phyloP scores from a whole-genome alignment of 2,329 filamentous ascomycete species.

The Diaporthe velutina region DNA sequence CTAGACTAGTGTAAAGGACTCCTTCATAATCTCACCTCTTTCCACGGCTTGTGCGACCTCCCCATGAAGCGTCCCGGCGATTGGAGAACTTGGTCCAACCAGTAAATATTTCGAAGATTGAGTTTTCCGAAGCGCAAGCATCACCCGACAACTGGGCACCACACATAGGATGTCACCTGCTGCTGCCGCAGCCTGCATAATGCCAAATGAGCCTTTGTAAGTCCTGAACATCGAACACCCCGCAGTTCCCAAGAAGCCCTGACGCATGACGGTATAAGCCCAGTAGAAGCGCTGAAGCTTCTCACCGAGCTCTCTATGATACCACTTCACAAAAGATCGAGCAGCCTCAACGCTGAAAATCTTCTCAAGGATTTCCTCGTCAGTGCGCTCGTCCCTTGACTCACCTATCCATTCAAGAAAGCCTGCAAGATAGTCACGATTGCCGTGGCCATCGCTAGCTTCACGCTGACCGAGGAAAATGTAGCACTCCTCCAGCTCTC shows the following conservation, averaged over 20 bases:
- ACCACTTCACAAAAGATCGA: neutral
- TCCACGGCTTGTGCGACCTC: neutral
- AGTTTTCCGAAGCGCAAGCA: neutral
- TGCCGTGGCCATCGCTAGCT: no score
- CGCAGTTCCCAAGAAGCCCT: neutral
- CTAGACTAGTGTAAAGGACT: neutral
- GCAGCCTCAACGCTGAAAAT: neutral
- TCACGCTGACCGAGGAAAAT: neutral
- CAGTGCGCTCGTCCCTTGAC: neutral
- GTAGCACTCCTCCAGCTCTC: neutral
- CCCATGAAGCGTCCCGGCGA: neutral
- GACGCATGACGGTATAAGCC: fast-evolving
- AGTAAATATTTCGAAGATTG: neutral
- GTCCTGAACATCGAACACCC: neutral
- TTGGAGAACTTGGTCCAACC: neutral
- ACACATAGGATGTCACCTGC: neutral
- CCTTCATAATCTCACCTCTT: neutral
- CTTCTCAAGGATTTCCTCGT: neutral
- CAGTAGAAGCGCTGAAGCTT: neutral
- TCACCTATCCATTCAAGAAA: neutral
- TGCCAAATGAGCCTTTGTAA: neutral
- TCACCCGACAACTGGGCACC: neutral
- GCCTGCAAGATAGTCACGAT: neutral
- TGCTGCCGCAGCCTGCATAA: neutral
- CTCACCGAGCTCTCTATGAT: neutral